phyloP scores from a whole-genome alignment of 2,329 filamentous ascomycete species.

The Calonectria ilicicola region DNA sequence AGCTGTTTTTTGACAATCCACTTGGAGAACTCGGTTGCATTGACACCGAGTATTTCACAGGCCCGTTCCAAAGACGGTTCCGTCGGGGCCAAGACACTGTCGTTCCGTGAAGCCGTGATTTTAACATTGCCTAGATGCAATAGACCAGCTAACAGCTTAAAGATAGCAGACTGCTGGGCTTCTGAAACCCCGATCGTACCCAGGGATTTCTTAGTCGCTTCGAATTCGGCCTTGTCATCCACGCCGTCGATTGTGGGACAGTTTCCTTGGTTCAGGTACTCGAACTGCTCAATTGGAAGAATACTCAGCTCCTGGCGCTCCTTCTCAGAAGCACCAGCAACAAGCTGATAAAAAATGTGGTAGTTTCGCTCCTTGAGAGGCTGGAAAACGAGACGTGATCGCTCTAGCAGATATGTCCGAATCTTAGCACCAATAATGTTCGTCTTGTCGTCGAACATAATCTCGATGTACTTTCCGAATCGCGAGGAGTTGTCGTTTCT shows the following conservation, averaged over 20 bases:
- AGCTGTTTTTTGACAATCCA: constrained; percentile 99
- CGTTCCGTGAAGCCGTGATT: constrained; percentile 89
- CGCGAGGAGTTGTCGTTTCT: constrained; percentile 99
- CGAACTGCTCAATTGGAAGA: constrained; percentile 87
- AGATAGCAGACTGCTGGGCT: constrained; percentile 84
- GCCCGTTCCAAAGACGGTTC: constrained; percentile 88
- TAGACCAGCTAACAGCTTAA: constrained; percentile 89
- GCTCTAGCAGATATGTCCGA: constrained; percentile 93
- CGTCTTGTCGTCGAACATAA: constrained; percentile 96
- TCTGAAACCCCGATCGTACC: constrained; percentile 86
- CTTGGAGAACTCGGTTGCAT: constrained; percentile 87
- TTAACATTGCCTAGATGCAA: constrained; percentile 97
- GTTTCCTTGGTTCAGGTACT: constrained; percentile 96
- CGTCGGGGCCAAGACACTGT: constrained; percentile 82
- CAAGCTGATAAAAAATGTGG: constrained; percentile 98
- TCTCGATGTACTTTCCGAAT: constrained; percentile 99
- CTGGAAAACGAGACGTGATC: constrained; percentile 96
- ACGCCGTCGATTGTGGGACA: constrained; percentile 92
- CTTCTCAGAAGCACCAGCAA: constrained; percentile 88
- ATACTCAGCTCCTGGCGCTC: constrained; percentile 85
- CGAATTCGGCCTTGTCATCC: constrained; percentile 94
- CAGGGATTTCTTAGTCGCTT: constrained; percentile 87
- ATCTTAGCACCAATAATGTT: constrained; percentile 99
- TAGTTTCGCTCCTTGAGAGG: constrained; percentile 98
- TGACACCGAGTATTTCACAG: constrained; percentile 87